Conservation (phyloP, 768 basidiomycete species). For the Agaricus sinodeliciosus region DNA sequence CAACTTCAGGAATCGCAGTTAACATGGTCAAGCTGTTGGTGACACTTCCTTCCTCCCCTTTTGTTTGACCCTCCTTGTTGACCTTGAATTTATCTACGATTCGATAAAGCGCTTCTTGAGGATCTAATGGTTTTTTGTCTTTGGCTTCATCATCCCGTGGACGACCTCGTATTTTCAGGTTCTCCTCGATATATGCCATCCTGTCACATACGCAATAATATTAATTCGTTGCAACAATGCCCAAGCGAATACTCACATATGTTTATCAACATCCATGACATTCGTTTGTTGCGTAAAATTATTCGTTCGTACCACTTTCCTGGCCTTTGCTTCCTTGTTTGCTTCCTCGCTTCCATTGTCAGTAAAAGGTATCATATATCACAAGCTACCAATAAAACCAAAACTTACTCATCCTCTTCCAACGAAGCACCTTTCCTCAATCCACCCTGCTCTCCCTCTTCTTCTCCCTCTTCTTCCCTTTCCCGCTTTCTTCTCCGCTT, state of each 20-base stretch:
- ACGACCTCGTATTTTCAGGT: conserved; percentile 69
- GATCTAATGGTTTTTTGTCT: conserved; percentile 47
- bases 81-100: conserved; percentile 63
- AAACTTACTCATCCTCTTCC: conserved; percentile 59
- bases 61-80: conserved; percentile 43
- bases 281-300: conserved; percentile 99
- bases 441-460: conserved; percentile 33
- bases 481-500: conserved; percentile 62
- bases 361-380: neutral
- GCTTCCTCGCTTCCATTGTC: conserved; percentile 44
- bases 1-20: conserved; percentile 96
- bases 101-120: conserved; percentile 72
- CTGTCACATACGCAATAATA: conserved; percentile 28
- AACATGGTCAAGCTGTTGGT: conserved; percentile 93
- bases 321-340: conserved; percentile 63
- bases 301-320: conserved; percentile 71
- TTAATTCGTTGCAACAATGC: neutral
- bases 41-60: conserved; percentile 84
- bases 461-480: conserved; percentile 38
- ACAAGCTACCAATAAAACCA: neutral
- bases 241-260: conserved; percentile 60
- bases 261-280: conserved; percentile 93
- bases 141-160: conserved; percentile 40
- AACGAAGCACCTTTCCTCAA: conserved; percentile 42
- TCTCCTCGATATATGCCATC: conserved; percentile 98